Evolutionary conservation across 2,329 filamentous ascomycete genomes (phyloP).

Genomic region (Talaromyces sp.): DNA sequence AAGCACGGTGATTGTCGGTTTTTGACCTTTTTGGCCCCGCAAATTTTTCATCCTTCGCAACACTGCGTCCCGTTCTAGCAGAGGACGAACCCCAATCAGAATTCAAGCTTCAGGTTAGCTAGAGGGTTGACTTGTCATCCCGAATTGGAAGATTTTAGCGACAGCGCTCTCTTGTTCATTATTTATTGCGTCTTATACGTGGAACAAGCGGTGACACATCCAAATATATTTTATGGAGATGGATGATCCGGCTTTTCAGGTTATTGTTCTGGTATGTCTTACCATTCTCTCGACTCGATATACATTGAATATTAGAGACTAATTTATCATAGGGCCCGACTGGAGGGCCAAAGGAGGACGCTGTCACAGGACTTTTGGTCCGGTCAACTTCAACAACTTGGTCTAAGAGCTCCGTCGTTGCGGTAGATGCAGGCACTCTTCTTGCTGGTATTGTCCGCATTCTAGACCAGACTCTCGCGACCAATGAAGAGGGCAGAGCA

Average conservation of each 20-base stretch:
- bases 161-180: not conserved
- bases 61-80: not conserved
- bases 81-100: not conserved
- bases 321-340: constrained; percentile 63
- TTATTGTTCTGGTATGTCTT: constrained; percentile 68
- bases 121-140: not conserved
- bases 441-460: constrained; percentile 80
- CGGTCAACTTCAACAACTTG: constrained; percentile 75
- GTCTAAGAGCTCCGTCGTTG: constrained; percentile 76
- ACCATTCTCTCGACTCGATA: not conserved
- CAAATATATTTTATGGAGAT: not conserved
- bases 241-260: constrained; percentile 58
- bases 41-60: not conserved
- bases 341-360: constrained; percentile 85
- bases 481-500: constrained; percentile 26
- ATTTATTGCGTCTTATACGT: not conserved
- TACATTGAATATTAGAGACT: constrained; percentile 6
- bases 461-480: constrained; percentile 50
- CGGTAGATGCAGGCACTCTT: constrained; percentile 92
- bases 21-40: not conserved
- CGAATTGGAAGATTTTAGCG: not conserved
- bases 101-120: not conserved
- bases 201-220: not conserved
- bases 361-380: constrained; percentile 84
- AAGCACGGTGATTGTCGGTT: not conserved